Evolutionary conservation across 2,329 filamentous ascomycete species (phyloP), one percentile per base, ranked within the genome.

Genomic region (Paracamarosporium sp.): DNA sequence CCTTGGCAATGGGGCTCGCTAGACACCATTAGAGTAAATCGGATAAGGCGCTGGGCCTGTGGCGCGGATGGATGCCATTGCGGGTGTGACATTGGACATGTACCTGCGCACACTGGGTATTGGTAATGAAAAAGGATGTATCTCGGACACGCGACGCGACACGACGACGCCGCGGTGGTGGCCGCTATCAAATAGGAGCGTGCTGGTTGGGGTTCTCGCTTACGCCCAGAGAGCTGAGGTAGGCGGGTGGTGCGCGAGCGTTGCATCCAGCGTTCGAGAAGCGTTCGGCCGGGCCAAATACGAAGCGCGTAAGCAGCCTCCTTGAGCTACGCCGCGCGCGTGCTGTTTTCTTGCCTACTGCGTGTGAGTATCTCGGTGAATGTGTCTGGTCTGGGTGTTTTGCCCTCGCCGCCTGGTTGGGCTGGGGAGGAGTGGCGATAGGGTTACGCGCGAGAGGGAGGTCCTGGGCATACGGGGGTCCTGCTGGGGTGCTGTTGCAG

Each of bases 231-330:
- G 9, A 44, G 40, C 40, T 28, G 20, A 45, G 27, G n/a, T n/a
- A 13, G 27, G 24, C 24, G n/a, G 46, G 27, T 36, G 12, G 46
- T 36, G 46, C 46, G 24, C 33, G 46, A 50, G 31, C 46, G 46
- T 50, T 50, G 46, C 46, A 50, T 50, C 13, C 5, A 22, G 20
- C 15, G 12, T 44, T 47, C 28, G 44, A 47, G 44, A 47, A 47
- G 44, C 13, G 41, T n/a, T 44, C 41, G 24, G 41, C 20, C 28
- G 44, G 6, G 6, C 5, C 15, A 20, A 27, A 50, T 50, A 38
- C 33, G 28, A 47, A 13, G 41, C 12, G 41, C n/a, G 46, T 50
- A 50, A 50, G 46, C 31, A 38, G 45, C 41, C 41, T 44, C 41
- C 24, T 46, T 33, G 7, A 31, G 25, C 41, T 45, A 24, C 27